phyloP scores from a whole-genome alignment of 2,329 filamentous ascomycete species.

The Coniella lustricola region DNA sequence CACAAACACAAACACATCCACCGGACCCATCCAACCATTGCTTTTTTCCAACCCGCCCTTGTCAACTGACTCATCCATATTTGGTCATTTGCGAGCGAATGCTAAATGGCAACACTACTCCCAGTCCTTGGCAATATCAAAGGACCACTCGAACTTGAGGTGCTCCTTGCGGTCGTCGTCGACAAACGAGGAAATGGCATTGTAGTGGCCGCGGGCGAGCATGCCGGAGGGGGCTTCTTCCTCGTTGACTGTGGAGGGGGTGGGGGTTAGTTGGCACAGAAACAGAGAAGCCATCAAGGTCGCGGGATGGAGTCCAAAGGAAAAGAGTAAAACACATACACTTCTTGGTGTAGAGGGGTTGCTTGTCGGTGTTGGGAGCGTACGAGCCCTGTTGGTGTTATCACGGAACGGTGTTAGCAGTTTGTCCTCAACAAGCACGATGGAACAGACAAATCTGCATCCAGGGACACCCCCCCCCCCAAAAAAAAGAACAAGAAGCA shows the following conservation, averaged over 20 bases:
- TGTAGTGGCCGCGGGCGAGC: constrained; percentile 84
- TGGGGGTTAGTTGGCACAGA: not conserved
- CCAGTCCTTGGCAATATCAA: constrained; percentile 97
- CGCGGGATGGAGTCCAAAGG: not conserved
- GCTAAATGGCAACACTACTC: constrained; percentile 38
- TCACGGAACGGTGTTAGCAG: no score
- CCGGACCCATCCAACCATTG: no score
- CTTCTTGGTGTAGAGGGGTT: constrained; percentile 79
- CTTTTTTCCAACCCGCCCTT: no score
- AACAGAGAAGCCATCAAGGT: no score
- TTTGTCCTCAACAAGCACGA: no score
- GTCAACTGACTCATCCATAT: no score
- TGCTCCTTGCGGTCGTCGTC: constrained; percentile 92
- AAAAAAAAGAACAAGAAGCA: no score
- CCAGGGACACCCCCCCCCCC: no score
- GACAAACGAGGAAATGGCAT: constrained; percentile 80
- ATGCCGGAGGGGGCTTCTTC: constrained; percentile 91
- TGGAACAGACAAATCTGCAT: no score
- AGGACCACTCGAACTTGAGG: constrained; percentile 90
- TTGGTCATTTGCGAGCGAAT: no score
- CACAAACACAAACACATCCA: no score
- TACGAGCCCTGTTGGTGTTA: constrained; percentile 80
- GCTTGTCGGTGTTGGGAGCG: constrained; percentile 84
- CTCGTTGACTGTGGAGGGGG: constrained; percentile 63
- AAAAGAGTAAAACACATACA: constrained; percentile 55